Base-by-base conservation (phyloP, 805 yeast species). In the Candida sanyiensis region DNA sequence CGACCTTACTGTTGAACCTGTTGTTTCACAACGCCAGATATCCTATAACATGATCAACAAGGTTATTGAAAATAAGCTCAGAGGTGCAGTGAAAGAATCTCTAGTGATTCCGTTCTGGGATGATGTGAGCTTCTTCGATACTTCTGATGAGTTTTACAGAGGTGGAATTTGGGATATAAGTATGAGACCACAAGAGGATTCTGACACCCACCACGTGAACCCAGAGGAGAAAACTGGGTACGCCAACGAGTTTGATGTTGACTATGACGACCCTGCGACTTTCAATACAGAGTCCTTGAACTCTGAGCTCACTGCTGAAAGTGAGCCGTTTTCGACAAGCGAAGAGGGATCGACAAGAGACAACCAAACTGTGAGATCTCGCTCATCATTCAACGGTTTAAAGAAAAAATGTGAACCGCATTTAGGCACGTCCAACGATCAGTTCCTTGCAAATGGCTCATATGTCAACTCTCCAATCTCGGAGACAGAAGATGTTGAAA, bases 91-190 rank as follows among this genome's bases (percentile, higher is more conserved):
- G 28, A 76, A 71, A 44, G 93, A 85, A 24, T 74, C 93, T 7
- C 61, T 93, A 34, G 97, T 93, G 1, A 59, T 75, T 23, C 98
- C 98, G 2, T 78, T 70, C 51, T 83, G 87, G 88, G 97, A 90
- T 58, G 97, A 90, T 56, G 59, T 87, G 28, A 75, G 79, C 0
- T 83, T 85, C 54, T 83, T 69, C 52, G 66, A 75, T 39, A 78
- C 96, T 0, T 30, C 51, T 3, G 69, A 62, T 28, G 95, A 86
- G 46, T 60, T 86, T 11, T 93, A 78, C 58, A 73, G 96, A 46
- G 98, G 96, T 36, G 98, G 98, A 13, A 77, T 90, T 18, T 90
- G 97, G 97, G 88, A 82, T 46, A 66, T 67, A 17, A 40, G 43
- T 31, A 40, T 47, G 34, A 49, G 58, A 47, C 50, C 52, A 12